Percentiles rank a stretch among this genome's conserved stretches.
Evolutionary conservation across 2,329 filamentous ascomycete genomes (phyloP).

Genomic region (Neurospora sp.): DNA sequence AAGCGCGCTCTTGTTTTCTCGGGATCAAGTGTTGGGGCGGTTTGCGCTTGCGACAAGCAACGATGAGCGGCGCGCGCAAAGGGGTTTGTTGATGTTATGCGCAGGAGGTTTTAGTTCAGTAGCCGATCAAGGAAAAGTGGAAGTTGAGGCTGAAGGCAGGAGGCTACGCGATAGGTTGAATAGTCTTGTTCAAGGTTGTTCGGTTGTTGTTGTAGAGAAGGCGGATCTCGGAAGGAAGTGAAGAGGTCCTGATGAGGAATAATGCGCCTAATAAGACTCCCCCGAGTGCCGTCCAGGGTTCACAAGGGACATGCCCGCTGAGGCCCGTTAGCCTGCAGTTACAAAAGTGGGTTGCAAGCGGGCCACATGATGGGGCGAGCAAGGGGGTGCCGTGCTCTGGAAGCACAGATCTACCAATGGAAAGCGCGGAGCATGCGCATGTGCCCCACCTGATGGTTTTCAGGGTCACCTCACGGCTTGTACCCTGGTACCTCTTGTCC

Average conservation of each 20-base stretch:
- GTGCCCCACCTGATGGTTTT: not conserved
- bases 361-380: conserved; percentile 17
- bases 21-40: not conserved
- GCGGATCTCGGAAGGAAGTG: conserved; percentile 9
- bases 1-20: not conserved
- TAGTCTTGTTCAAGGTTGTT: not conserved
- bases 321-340: not conserved
- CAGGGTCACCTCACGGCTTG: not conserved
- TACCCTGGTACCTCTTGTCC: not conserved
- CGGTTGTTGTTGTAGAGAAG: conserved; percentile 1
- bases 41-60: not conserved
- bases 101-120: not conserved
- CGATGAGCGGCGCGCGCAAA: not conserved
- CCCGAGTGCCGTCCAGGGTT: not conserved
- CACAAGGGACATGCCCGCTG: conserved; percentile 8
- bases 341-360: conserved; percentile 10
- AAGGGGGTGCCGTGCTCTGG: not conserved
- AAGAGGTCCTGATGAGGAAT: conserved; percentile 11
- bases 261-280: conserved; percentile 21
- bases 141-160: not conserved
- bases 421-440: not conserved
- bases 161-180: not conserved
- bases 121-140: not conserved
- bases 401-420: conserved; percentile 7
- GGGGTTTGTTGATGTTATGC: not conserved